These are phyloP conservation scores for Saccharomyces hybrid DNA, from an alignment of 1,139 yeast species.

Conservation along the genomic window DNA sequence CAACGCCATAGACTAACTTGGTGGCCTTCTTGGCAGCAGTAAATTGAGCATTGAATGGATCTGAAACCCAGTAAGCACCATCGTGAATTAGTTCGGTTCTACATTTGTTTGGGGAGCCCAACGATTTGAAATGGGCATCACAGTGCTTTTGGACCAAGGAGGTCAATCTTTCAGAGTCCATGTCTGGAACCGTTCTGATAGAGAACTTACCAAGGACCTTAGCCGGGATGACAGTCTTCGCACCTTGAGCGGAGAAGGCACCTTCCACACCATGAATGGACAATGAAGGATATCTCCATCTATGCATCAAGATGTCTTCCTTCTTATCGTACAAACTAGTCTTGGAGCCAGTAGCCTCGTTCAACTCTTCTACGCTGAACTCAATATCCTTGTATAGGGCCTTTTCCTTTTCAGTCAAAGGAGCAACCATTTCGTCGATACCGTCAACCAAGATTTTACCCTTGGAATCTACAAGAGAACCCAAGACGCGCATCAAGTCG, in stretches of 20 bases:
- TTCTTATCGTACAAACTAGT: slow-evolving; percentile 73
- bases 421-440: slow-evolving; percentile 88
- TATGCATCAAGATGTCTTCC: slow-evolving; percentile 84
- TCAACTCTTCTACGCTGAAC: slow-evolving; percentile 75
- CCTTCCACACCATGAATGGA: slow-evolving; percentile 97
- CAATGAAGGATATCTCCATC: slow-evolving; percentile 97
- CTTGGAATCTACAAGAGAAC: slow-evolving; percentile 65
- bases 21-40: slow-evolving; percentile 94
- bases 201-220: slow-evolving; percentile 91
- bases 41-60: slow-evolving; percentile 88
- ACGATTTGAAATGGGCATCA: slow-evolving; percentile 52
- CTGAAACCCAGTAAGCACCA: slow-evolving; percentile 93
- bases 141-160: slow-evolving; percentile 68
- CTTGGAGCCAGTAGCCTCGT: slow-evolving; percentile 80
- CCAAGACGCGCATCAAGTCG: slow-evolving; percentile 71
- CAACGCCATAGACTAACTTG: slow-evolving; percentile 86
- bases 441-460: slow-evolving; percentile 89
- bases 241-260: slow-evolving; percentile 91
- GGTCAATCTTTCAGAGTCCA: slow-evolving; percentile 73
- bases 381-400: slow-evolving; percentile 78
- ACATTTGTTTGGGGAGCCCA: slow-evolving; percentile 70
- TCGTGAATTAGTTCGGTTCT: slow-evolving; percentile 78
- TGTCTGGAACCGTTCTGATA: slow-evolving; percentile 93
- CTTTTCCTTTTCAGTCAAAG: slow-evolving; percentile 74
- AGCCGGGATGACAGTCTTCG: slow-evolving; percentile 96